Conservation (phyloP, 169 alveolate species). For the Plasmodium chabaudi region DNA sequence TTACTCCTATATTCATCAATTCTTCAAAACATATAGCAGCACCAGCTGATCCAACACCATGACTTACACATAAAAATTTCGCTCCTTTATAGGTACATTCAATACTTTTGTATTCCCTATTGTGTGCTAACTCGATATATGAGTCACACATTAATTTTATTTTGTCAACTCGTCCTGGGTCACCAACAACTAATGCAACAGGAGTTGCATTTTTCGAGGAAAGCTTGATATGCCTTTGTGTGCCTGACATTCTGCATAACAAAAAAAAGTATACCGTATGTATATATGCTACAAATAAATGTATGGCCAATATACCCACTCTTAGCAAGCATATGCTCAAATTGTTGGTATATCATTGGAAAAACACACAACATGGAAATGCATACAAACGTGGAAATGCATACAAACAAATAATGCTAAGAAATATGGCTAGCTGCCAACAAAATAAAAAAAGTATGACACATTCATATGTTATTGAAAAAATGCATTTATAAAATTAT, state of each 20-base stretch:
- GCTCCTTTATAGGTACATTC: constrained; percentile 69
- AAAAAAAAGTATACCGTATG: background rate
- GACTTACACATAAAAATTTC: constrained; percentile 76
- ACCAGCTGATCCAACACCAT: constrained; percentile 78
- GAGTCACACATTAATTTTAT: constrained; percentile 73
- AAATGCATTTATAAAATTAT: no score
- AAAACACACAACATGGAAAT: no score
- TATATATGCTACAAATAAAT: no score
- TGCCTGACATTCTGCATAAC: constrained; percentile 5
- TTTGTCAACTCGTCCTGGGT: constrained; percentile 77
- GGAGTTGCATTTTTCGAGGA: constrained; percentile 39
- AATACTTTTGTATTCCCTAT: constrained; percentile 73
- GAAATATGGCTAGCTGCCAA: no score
- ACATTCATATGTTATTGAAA: no score
- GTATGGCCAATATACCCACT: no score
- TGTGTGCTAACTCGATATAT: constrained; percentile 66
- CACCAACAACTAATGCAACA: constrained; percentile 77
- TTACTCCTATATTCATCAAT: constrained; percentile 69
- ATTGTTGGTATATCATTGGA: no score
- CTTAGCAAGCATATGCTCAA: no score
- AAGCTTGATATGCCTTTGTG: constrained; percentile 61
- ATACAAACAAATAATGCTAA: no score
- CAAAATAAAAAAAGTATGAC: no score
- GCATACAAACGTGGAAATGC: no score
- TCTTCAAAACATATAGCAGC: constrained; percentile 78